Conservation (phyloP, 2,329 filamentous ascomycete species). For the Stenocarpella maydis region DNA sequence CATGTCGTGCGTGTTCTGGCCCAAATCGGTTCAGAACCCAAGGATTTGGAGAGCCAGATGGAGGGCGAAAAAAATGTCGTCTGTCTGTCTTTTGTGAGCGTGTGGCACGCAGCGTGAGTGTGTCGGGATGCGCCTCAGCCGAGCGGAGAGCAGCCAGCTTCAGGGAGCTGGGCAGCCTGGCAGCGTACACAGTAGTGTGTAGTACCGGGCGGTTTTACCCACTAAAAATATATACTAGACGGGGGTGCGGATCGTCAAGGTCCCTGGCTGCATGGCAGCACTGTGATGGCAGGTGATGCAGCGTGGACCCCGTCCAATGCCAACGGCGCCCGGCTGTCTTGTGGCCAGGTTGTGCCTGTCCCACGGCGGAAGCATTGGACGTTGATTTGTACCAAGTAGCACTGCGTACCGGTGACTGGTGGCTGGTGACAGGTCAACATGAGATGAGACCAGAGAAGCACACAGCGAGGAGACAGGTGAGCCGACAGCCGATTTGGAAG, state of each 20-base stretch:
- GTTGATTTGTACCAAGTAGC: neutral
- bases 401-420: neutral
- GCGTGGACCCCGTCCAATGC: neutral
- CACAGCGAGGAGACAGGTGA: no score
- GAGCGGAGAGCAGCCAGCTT: no score
- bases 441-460: no score
- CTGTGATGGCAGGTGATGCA: constrained; percentile 19
- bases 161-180: no score
- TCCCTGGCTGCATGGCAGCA: constrained; percentile 10
- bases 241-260: neutral
- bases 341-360: constrained; percentile 16
- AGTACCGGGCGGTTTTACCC: constrained; percentile 10
- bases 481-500: no score
- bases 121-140: constrained; percentile 15
- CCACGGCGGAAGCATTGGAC: neutral
- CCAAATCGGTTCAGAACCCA: neutral
- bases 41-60: neutral
- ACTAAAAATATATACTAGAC: constrained; percentile 14
- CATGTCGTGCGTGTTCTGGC: neutral
- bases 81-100: neutral
- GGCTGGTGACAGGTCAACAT: no score
- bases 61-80: neutral
- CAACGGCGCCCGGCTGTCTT: constrained; percentile 8
- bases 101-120: neutral
- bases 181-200: no score